Evolutionary conservation across 176 grass and related monocot genomes (phyloP), one percentile per base, ranked within the genome.

Genomic region (Cocos nucifera): DNA sequence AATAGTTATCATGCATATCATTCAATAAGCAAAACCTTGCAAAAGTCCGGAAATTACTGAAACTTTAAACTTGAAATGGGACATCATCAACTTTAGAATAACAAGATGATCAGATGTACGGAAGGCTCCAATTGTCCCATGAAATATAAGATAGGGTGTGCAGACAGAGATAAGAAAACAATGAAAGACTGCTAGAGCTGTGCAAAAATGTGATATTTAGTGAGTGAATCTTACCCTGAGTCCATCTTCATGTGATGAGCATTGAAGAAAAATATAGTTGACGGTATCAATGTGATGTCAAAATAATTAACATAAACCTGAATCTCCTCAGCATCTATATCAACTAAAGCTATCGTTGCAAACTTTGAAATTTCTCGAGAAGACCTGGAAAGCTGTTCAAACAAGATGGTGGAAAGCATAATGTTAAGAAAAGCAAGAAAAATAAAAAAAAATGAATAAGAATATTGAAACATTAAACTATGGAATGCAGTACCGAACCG

Each of bases 201-300:
- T 2, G 2, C 2, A 27, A 24, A 51, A 51, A 35, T n/a, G 14
- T 32, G 23, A 59, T 18, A 12, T 62, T 22, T 59, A 48, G 39
- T 22, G 17, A 60, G 0, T 63, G 19, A 19, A 18, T 56, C 35
- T 62, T 77, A 87, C 91, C 86, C 83, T 19, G 91, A 90, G 77
- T 96, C 91, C 80, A 90, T 87, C 65, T 96, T 96, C 83, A 96
- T 96, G 69, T 96, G 91, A 70, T 90, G 86, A 56, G 91, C 86
- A 63, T 96, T 96, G 75, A 90, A 96, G 83, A 96, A 96, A 59
- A 96, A 96, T 57, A 96, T 77, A 50, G 69, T 87, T 5, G 86
- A 84, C 15, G 86, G 86, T 53, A 90, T 57, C 73, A 90, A 75
- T 0, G 86, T 85, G 17, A 96, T 96, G 75, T 96, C 91, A 53